Conservation (phyloP, 805 yeast genomes). For the Trichomonascus vanleenenianus region DNA sequence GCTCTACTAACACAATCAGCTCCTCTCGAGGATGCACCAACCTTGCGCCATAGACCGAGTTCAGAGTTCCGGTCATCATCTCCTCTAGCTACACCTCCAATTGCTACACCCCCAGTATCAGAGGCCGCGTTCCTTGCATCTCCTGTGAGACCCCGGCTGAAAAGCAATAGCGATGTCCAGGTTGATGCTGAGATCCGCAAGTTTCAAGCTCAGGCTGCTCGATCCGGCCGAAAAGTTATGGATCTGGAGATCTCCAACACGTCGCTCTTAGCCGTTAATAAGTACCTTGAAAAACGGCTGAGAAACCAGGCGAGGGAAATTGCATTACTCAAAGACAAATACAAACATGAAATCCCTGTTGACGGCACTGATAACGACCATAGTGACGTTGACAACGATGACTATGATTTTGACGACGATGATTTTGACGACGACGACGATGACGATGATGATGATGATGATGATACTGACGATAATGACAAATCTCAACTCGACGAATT, state of each 20-base stretch:
- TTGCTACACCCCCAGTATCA: no score
- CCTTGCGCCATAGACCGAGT: no score
- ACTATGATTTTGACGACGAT: background rate
- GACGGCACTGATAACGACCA: background rate
- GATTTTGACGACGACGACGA: background rate
- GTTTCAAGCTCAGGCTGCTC: slow-evolving; percentile 3
- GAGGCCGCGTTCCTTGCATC: no score
- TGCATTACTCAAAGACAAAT: slow-evolving; percentile 9
- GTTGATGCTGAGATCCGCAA: no score
- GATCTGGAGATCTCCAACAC: slow-evolving; percentile 27
- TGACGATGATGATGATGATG: background rate
- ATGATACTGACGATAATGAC: background rate
- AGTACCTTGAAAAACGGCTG: slow-evolving; percentile 20
- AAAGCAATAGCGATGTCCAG: no score
- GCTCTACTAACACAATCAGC: no score
- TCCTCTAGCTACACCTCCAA: no score
- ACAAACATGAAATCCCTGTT: background rate
- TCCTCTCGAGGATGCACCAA: no score
- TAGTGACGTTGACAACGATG: background rate
- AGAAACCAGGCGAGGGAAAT: slow-evolving; percentile 20
- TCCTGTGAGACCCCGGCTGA: no score
- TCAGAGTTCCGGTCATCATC: no score
- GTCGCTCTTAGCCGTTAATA: slow-evolving; percentile 22
- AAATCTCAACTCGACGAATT: background rate
- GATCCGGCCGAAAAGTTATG: slow-evolving; percentile 21